phyloP scores from a whole-genome alignment of 805 yeast species.

The Wickerhamomyces hampshirensis region DNA sequence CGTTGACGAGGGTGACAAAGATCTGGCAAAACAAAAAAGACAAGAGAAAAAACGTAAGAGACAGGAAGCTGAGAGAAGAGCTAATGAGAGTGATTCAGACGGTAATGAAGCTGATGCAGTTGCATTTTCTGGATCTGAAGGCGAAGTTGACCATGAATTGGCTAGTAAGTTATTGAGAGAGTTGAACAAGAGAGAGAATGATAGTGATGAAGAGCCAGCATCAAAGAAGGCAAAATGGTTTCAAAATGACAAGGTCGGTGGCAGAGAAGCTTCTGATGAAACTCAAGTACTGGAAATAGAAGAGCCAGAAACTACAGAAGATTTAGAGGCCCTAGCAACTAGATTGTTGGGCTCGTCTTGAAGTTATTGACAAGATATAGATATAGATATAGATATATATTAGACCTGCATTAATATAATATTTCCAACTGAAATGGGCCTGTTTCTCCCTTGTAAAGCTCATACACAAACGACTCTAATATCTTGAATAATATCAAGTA shows the following conservation, averaged over 20 bases:
- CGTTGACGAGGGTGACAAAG: constrained; percentile 77
- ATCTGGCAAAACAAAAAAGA: constrained; percentile 66
- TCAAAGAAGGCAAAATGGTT: constrained; percentile 33
- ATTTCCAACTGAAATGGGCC: no score
- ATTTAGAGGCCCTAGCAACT: constrained; percentile 82
- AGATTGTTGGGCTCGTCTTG: constrained; percentile 23
- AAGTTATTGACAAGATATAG: no score
- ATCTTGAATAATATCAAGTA: no score
- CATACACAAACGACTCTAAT: no score
- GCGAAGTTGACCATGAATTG: constrained; percentile 38
- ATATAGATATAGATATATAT: no score
- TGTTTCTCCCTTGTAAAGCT: no score
- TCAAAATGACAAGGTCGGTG: constrained; percentile 30
- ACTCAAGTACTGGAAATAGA: constrained; percentile 63
- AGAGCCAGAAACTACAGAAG: constrained; percentile 88
- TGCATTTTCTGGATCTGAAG: constrained; percentile 16
- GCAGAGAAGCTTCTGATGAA: constrained; percentile 23
- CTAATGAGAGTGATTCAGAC: constrained; percentile 20
- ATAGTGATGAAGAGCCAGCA: constrained; percentile 24
- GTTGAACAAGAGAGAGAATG: constrained; percentile 25
- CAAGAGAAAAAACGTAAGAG: constrained; percentile 87
- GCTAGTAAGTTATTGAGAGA: constrained; percentile 26
- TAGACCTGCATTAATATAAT: no score
- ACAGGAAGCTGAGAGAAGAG: constrained; percentile 66
- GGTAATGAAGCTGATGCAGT: constrained; percentile 20